Percentiles rank a stretch among this genome's conserved stretches.
Conservation (phyloP, 176 grass and related monocot genomes). For the Areca catechu region DNA sequence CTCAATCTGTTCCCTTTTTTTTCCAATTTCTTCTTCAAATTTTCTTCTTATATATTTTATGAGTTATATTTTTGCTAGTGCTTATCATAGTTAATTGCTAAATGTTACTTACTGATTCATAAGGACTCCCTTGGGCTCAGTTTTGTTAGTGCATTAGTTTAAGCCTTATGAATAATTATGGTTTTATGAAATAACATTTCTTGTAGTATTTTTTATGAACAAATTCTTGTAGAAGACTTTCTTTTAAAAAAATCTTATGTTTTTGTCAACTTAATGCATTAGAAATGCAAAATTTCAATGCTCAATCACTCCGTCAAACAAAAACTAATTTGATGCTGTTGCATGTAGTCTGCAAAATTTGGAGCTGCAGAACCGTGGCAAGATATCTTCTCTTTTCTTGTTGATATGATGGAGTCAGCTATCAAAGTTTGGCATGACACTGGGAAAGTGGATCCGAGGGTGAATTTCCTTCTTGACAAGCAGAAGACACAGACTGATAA, state of each 20-base stretch:
- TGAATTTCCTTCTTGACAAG: slow-evolving; percentile 86
- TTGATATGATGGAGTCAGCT: slow-evolving; percentile 62
- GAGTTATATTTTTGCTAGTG: no score
- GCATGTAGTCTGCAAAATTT: slow-evolving; percentile 51
- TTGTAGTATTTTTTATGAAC: background rate
- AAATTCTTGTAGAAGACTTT: background rate
- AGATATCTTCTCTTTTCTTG: slow-evolving; percentile 56
- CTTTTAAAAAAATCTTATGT: no score
- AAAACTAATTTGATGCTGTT: slow-evolving; percentile 8
- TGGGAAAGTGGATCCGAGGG: slow-evolving; percentile 49
- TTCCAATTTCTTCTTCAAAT: no score
- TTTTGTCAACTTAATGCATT: no score
- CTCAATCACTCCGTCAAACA: no score
- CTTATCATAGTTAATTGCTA: no score
- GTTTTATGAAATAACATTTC: background rate
- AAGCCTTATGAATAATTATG: background rate
- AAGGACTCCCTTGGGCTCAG: background rate
- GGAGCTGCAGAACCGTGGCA: slow-evolving; percentile 30
- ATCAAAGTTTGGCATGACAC: slow-evolving; percentile 88
- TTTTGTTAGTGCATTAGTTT: no score
- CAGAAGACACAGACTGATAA: slow-evolving; percentile 63
- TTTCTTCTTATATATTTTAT: no score
- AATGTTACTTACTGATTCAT: no score
- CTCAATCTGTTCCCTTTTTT: no score
- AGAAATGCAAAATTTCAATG: no score